Conservation (phyloP, 352 stramenopile genomes). For the Aphanomyces invadans region DNA sequence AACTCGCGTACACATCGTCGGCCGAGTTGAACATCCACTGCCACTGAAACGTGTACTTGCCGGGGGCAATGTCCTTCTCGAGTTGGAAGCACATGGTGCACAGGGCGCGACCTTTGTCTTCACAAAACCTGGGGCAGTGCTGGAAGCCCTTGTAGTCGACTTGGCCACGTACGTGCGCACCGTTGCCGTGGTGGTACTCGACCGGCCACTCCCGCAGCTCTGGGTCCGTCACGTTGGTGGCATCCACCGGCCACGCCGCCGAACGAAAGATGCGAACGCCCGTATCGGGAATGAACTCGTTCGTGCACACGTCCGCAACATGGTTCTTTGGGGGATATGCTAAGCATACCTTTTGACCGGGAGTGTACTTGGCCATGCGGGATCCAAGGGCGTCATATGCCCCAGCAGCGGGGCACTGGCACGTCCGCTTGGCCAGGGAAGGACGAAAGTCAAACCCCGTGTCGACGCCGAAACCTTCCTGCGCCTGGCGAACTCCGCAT, state of each 20-base stretch:
- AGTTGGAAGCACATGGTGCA: conserved; percentile 43
- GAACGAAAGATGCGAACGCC: conserved; percentile 30
- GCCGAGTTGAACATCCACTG: conserved; percentile 32
- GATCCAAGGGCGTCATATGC: conserved; percentile 20
- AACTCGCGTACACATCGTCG: conserved; percentile 31
- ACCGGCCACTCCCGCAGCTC: conserved; percentile 1
- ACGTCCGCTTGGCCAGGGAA: conserved; percentile 18
- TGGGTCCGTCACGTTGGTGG: background rate
- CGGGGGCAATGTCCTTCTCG: conserved; percentile 31
- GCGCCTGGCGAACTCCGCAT: conserved; percentile 27
- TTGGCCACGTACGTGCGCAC: conserved; percentile 24
- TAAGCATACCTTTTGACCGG: conserved; percentile 32
- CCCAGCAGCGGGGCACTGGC: conserved; percentile 28
- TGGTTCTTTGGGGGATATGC: conserved; percentile 40
- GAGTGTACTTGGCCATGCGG: conserved; percentile 25
- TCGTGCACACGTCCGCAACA: conserved; percentile 31
- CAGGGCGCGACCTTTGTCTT: conserved; percentile 30
- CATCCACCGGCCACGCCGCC: background rate
- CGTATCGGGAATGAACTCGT: conserved; percentile 29
- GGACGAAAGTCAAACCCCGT: conserved; percentile 31
- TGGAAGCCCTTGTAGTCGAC: conserved; percentile 40
- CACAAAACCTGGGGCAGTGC: conserved; percentile 38
- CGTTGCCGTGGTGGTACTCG: conserved; percentile 29
- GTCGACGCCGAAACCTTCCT: conserved; percentile 30
- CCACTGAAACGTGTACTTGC: conserved; percentile 37